phyloP scores from a whole-genome alignment of 768 basidiomycete species.

The Neoboletus brunneissimus region DNA sequence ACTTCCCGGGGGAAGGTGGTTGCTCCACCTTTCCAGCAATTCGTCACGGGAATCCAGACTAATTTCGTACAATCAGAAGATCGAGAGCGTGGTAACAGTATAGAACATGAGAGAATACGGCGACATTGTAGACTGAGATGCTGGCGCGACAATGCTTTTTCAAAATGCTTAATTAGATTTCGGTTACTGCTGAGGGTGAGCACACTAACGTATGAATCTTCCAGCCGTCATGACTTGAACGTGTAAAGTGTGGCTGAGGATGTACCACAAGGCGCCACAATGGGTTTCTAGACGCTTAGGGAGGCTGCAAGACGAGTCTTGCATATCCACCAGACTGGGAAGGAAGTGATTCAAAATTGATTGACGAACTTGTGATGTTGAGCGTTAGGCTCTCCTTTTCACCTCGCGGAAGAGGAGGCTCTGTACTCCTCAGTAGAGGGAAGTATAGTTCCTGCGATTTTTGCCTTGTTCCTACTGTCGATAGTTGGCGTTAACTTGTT shows the following conservation, averaged over 20 bases:
- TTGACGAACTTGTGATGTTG: too few species aligned
- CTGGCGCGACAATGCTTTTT: not conserved
- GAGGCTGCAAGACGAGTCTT: too few species aligned
- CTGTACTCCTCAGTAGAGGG: too few species aligned
- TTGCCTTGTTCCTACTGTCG: too few species aligned
- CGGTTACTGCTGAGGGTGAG: not conserved
- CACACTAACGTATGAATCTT: not conserved
- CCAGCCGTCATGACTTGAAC: not conserved
- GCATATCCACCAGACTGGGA: too few species aligned
- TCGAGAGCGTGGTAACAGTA: not conserved
- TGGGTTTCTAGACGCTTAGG: not conserved
- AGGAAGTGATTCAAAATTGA: too few species aligned
- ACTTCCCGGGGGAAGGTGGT: not conserved
- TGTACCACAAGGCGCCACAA: not conserved
- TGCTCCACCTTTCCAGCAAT: not conserved
- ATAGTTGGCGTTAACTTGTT: too few species aligned
- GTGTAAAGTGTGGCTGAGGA: not conserved
- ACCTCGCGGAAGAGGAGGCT: too few species aligned
- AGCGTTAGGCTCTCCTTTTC: too few species aligned
- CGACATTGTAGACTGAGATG: not conserved
- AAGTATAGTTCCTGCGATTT: too few species aligned
- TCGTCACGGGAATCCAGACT: not conserved
- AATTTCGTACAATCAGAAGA: not conserved
- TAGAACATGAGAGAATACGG: not conserved
- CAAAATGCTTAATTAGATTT: not conserved